These are phyloP conservation scores for Leccinum ochraceum DNA, from an alignment of 768 basidiomycete genomes.

Conservation along the genomic window DNA sequence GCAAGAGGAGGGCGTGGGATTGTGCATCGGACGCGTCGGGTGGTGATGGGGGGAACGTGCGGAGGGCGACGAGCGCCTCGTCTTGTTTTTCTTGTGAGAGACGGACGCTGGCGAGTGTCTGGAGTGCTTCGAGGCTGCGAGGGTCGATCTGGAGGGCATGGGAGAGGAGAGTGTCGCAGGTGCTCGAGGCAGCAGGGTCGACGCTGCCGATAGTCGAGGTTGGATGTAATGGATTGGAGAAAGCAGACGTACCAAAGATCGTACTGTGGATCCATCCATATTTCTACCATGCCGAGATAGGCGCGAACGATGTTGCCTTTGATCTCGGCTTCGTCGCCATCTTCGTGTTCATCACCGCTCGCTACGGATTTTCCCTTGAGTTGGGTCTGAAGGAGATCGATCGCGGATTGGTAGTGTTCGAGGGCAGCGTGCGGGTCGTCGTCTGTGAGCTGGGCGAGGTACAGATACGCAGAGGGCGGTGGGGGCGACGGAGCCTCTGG, in stretches of 20 bases:
- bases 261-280: constrained; percentile 92
- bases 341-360: constrained; percentile 35
- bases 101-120: constrained; percentile 80
- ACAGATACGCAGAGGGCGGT: constrained; percentile 78
- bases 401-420: constrained; percentile 76
- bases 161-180: constrained; percentile 78
- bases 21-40: no score
- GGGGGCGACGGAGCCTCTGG: constrained; percentile 59
- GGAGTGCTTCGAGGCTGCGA: constrained; percentile 75
- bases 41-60: no score
- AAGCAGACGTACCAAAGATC: constrained; percentile 71
- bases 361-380: constrained; percentile 73
- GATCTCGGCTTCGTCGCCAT: constrained; percentile 42
- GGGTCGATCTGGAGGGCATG: constrained; percentile 76
- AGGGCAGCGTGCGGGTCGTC: constrained; percentile 70
- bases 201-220: constrained; percentile 50
- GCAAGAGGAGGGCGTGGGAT: constrained; percentile 4
- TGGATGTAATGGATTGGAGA: not conserved
- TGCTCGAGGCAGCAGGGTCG: constrained; percentile 78
- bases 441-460: constrained; percentile 84
- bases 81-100: constrained; percentile 86
- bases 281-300: constrained; percentile 72
- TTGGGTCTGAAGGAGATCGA: constrained; percentile 65
- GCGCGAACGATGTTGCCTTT: constrained; percentile 69
- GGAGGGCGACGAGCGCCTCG: no score